Percentiles rank a stretch among this genome's conserved stretches.
Evolutionary conservation across 306 rosid species (phyloP).

Genomic region (Quercus variabilis): DNA sequence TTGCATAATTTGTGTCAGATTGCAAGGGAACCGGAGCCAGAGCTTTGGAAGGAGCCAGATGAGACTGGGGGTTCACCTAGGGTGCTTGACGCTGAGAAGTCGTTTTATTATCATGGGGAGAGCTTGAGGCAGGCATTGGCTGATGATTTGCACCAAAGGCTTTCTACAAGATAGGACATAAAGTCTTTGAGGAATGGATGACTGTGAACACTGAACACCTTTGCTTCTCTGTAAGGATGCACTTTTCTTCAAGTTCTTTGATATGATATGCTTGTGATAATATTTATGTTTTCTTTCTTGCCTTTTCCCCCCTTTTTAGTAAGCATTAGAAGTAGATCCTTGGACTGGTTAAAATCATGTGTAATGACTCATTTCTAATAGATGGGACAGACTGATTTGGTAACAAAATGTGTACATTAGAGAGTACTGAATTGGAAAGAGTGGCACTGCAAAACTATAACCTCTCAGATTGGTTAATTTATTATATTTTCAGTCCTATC

Average conservation of each 20-base stretch:
- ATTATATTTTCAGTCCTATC: background rate
- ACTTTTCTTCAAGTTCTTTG: background rate
- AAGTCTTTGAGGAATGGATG: background rate
- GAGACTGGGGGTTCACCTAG: slow-evolving; percentile 69
- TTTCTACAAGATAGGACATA: slow-evolving; percentile 58
- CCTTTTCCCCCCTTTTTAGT: background rate
- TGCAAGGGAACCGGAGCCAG: slow-evolving; percentile 93
- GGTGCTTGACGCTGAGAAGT: slow-evolving; percentile 65
- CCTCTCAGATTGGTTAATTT: background rate
- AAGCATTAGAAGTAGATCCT: slow-evolving; percentile 13
- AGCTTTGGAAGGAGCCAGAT: slow-evolving; percentile 80
- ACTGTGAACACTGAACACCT: background rate
- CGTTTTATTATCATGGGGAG: slow-evolving; percentile 67
- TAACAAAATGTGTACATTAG: slow-evolving; percentile 1
- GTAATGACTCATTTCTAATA: slow-evolving; percentile 2
- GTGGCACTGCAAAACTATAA: background rate
- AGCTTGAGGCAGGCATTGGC: slow-evolving; percentile 86
- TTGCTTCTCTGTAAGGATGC: slow-evolving; percentile 4
- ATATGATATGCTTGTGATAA: background rate
- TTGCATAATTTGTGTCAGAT: slow-evolving; percentile 90
- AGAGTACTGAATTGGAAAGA: background rate
- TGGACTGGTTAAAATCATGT: background rate
- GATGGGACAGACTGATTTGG: slow-evolving; percentile 23
- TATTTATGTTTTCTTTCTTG: background rate
- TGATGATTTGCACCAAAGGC: slow-evolving; percentile 90